phyloP scores from a whole-genome alignment of 2,329 filamentous ascomycete genomes.

The Penicillium capsulatum region DNA sequence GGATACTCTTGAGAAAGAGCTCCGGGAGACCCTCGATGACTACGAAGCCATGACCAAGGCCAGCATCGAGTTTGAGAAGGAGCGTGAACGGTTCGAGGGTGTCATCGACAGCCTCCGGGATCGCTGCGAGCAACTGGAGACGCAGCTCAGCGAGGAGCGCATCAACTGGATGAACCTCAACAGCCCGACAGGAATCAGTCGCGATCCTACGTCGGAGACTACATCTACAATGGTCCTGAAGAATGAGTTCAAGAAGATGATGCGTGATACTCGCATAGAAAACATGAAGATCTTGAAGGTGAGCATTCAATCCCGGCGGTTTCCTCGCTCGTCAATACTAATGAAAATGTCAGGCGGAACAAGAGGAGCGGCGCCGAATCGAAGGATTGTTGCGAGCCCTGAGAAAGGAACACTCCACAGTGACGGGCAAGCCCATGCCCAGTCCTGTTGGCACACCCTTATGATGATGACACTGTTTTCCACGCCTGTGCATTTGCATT shows the following conservation, averaged over 20 bases:
- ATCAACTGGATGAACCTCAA: constrained; percentile 62
- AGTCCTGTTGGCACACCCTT: constrained; percentile 34
- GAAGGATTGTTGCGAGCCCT: constrained; percentile 57
- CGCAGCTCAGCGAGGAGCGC: constrained; percentile 62
- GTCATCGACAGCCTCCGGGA: constrained; percentile 62
- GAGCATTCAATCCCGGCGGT: constrained; percentile 32
- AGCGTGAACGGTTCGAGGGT: constrained; percentile 61
- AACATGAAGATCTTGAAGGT: constrained; percentile 62
- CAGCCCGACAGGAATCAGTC: constrained; percentile 46
- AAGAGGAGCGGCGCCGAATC: constrained; percentile 65
- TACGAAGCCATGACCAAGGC: constrained; percentile 68
- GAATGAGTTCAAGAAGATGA: constrained; percentile 77
- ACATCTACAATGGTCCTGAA: constrained; percentile 66
- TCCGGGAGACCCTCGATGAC: constrained; percentile 63
- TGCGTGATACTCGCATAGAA: constrained; percentile 66
- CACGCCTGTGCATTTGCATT: constrained; percentile 13
- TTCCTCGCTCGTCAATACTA: constrained; percentile 11
- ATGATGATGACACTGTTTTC: constrained; percentile 29
- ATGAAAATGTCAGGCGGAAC: constrained; percentile 54
- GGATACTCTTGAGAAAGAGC: constrained; percentile 58
- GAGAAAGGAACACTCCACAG: constrained; percentile 39
- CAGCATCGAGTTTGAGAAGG: constrained; percentile 66
- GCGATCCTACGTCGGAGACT: constrained; percentile 46
- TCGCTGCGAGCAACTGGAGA: constrained; percentile 60
- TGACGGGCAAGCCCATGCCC: constrained; percentile 31